These are phyloP conservation scores for Pisolithus marmoratus DNA, from an alignment of 768 basidiomycete species.

Conservation along the genomic window DNA sequence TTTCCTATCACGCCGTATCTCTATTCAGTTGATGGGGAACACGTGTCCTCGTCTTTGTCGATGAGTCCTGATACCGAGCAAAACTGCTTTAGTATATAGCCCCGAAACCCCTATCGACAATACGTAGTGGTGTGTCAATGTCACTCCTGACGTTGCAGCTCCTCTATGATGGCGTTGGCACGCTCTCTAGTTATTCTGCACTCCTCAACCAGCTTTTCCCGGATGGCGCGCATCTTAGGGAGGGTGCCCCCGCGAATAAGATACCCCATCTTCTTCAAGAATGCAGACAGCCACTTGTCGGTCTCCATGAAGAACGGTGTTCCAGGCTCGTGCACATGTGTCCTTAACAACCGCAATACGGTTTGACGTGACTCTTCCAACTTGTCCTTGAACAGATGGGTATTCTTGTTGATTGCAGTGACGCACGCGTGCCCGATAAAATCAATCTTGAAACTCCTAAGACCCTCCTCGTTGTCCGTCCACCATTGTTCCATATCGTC, in stretches of 20 bases:
- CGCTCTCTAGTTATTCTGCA: neutral
- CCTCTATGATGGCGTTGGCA: constrained; percentile 1
- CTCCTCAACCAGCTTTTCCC: constrained; percentile 1
- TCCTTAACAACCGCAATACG: neutral
- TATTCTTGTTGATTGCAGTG: constrained; percentile 25
- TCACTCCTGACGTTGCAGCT: neutral
- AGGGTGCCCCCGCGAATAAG: constrained; percentile 1
- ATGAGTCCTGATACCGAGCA: no score
- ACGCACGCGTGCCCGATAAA: constrained; percentile 27
- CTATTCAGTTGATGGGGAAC: no score
- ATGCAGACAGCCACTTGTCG: constrained; percentile 3
- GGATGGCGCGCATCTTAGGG: neutral
- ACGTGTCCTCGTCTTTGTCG: no score
- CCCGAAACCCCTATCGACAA: no score
- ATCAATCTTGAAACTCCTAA: constrained; percentile 17
- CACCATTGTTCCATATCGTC: constrained; percentile 34
- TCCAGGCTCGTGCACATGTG: neutral
- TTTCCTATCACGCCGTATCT: neutral
- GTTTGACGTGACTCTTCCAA: neutral
- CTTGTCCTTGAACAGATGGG: constrained; percentile 1
- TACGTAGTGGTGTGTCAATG: neutral
- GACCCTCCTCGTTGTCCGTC: constrained; percentile 18
- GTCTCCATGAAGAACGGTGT: constrained; percentile 2
- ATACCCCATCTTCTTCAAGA: constrained; percentile 1
- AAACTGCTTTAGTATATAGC: no score